These are phyloP conservation scores for Hippophae gyantsensis DNA, from an alignment of 306 rosid species.

Conservation along the genomic window DNA sequence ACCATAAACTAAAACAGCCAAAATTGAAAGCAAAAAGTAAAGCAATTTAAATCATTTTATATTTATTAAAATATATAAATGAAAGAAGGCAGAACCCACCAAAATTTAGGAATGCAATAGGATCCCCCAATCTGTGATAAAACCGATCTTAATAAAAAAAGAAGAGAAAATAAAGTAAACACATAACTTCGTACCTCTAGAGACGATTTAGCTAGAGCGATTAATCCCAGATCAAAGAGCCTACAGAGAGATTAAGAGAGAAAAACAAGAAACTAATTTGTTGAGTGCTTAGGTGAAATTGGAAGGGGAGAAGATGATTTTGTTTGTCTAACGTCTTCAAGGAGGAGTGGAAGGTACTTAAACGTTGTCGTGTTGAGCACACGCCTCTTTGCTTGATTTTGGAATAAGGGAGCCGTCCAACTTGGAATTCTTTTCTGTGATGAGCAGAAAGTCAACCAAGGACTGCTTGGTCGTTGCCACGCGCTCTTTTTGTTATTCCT, in stretches of 20 bases:
- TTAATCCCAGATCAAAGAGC: not conserved
- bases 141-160: too few species aligned
- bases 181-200: too few species aligned
- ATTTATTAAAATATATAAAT: too few species aligned
- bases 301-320: not conserved
- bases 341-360: not conserved
- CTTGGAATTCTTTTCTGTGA: not conserved
- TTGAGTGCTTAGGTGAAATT: slow-evolving; percentile 4
- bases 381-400: slow-evolving; percentile 17
- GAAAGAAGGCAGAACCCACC: too few species aligned
- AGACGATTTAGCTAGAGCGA: not conserved
- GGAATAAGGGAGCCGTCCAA: slow-evolving; percentile 3
- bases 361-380: slow-evolving; percentile 50
- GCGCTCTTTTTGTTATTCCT: too few species aligned
- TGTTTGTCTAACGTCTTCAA: not conserved
- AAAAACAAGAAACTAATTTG: not conserved
- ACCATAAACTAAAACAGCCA: not conserved
- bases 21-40: not conserved
- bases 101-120: too few species aligned
- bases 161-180: too few species aligned
- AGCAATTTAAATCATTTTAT: too few species aligned
- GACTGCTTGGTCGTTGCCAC: too few species aligned
- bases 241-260: slow-evolving; percentile 5
- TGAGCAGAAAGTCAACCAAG: too few species aligned
- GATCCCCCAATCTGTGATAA: too few species aligned